Base-by-base conservation (phyloP, 768 basidiomycete genomes). In the Lactarius tabidus region DNA sequence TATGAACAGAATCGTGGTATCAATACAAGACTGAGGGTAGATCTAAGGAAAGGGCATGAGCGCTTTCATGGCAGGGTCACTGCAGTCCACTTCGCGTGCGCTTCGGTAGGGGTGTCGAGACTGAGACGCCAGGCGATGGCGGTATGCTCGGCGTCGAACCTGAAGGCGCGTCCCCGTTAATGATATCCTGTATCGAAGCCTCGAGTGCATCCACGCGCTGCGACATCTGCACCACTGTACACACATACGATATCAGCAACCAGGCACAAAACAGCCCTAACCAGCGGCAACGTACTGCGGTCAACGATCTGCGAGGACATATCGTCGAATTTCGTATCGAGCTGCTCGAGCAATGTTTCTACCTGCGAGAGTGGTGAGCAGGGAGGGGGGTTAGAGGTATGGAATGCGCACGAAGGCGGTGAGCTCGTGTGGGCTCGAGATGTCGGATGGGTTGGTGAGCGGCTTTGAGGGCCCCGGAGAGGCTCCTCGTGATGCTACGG, bases 291-390 rank as follows among this genome's bases (percentile, higher is more conserved):
- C 88, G 70, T 72, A 93, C 90, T 92, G 71, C 89, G 81, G 63
- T 91, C 89, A 67, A 96, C 81, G 67, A 97, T 91, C 74, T 95
- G 90, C 23, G 81, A 81, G 36, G 93, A 95, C 93, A 95, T 95
- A 59, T 93, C 90, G 70, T 96, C 93, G 71, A 97, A 96, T 68
- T 91, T 91, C 56, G 83, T 71, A 71, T 97, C 94, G n/a, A 97
- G 80, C 71, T 95, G 90, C 69, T 92, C 90, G 14, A 97, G 77
- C 26, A 97, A 78, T 15, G 85, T 89, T 76, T 97, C 95, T 15
- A 96, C 93, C 94, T 95, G 69, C 20, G 18, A 29, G 20, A n/a
- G 14, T 56, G 51, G 26, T 39, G 6, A 23, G 28, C 52, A 56
- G 29, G 15, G 39, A 55, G 48, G 53, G 23, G 39, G 39, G 31